These are phyloP conservation scores for Cercospora zeae-maydis DNA, from an alignment of 2,329 filamentous ascomycete species.

Conservation along the genomic window DNA sequence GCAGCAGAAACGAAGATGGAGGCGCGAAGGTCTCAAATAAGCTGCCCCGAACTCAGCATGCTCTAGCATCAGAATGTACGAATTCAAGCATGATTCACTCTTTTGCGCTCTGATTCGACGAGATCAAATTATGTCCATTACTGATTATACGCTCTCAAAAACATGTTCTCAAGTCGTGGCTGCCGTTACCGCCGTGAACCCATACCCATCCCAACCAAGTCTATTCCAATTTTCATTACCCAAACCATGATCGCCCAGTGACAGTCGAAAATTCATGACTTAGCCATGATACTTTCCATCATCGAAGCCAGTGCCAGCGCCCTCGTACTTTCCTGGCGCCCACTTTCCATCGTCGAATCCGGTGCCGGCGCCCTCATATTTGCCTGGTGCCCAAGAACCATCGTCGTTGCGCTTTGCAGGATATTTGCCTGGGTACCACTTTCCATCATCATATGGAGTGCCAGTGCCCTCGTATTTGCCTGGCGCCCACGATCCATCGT, in stretches of 20 bases:
- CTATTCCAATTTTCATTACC: background rate
- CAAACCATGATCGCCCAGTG: background rate
- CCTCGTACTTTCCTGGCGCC: background rate
- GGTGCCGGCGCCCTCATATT: background rate
- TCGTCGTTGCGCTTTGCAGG: background rate
- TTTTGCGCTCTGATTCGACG: background rate
- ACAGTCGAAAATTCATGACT: background rate
- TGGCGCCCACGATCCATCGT: background rate
- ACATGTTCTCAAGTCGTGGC: background rate
- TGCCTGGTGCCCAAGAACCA: background rate
- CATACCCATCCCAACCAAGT: background rate
- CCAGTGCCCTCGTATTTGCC: background rate
- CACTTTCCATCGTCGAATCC: constrained; percentile 1
- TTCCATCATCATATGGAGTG: background rate
- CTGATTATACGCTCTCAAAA: background rate
- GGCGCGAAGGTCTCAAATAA: background rate
- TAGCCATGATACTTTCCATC: background rate
- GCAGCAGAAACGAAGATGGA: background rate
- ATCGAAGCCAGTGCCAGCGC: background rate
- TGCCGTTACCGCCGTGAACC: background rate
- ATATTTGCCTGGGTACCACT: background rate
- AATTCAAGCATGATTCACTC: background rate
- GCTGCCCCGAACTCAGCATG: background rate
- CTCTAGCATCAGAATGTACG: background rate
- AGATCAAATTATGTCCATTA: background rate